Conservation (phyloP, 2,329 filamentous ascomycete species). For the Madurella fahalii region DNA sequence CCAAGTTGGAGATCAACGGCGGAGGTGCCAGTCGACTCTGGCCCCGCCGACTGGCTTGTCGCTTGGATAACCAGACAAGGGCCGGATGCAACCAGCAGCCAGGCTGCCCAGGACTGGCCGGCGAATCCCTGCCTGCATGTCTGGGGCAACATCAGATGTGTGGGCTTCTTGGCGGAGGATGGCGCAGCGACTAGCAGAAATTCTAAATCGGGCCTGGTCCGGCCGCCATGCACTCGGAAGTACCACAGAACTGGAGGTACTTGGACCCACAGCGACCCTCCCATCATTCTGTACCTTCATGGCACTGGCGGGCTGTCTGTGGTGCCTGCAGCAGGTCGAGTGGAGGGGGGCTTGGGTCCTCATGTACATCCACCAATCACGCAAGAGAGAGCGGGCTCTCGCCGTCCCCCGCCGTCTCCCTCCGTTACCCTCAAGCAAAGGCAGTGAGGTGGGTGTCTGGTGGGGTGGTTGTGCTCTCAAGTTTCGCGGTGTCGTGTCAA, state of each 20-base stretch:
- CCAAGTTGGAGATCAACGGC: constrained; percentile 40
- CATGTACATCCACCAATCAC: background rate
- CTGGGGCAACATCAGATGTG: constrained; percentile 43
- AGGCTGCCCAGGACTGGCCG: constrained; percentile 16
- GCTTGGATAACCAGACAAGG: constrained; percentile 44
- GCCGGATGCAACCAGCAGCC: constrained; percentile 25
- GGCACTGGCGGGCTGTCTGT: background rate
- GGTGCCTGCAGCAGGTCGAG: background rate
- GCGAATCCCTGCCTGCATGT: constrained; percentile 35
- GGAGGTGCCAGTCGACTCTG: no score
- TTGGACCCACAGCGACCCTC: constrained; percentile 9
- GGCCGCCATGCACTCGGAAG: constrained; percentile 25
- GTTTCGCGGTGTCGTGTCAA: background rate
- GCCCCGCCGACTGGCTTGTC: constrained; percentile 37
- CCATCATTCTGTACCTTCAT: background rate
- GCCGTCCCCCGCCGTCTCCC: no score
- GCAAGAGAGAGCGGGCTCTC: no score
- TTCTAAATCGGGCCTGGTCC: constrained; percentile 37
- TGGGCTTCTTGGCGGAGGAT: constrained; percentile 29
- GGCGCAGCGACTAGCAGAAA: constrained; percentile 34
- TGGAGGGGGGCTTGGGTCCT: background rate
- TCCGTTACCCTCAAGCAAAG: no score
- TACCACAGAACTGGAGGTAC: constrained; percentile 26
- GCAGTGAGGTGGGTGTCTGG: background rate
- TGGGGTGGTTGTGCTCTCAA: background rate